Evolutionary conservation across 306 rosid genomes (phyloP), one percentile per base, ranked within the genome.

Genomic region (Carpinus fangiana): DNA sequence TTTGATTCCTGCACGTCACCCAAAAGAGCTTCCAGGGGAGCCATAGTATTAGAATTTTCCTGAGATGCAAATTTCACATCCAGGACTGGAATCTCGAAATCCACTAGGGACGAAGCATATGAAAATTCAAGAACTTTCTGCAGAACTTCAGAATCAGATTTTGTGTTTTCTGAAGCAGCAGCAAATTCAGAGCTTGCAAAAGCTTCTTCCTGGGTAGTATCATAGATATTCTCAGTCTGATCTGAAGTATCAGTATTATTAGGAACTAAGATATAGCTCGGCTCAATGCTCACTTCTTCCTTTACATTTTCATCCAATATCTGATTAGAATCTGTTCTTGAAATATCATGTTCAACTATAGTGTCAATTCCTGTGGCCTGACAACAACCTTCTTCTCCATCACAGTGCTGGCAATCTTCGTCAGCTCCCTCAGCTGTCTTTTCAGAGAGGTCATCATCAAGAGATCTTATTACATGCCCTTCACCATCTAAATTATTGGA

Each of bases 51-150:
- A 16, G 73, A 75, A 73, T 73, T 78, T 20, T 54, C 84, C 73
- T 74, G 81, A 62, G 96, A 82, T 67, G 70, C 59, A 70, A 96
- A 93, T 77, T 87, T 82, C 68, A 93, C 98, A 82, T 95, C 97
- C 89, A 91, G 78, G 41, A 96, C 84, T 61, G 96, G 84, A 78
- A 59, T 73, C 48, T 89, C 82, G 51, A 91, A 96, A 86, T 96
- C 86, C 69, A 93, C 88, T 73, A 45, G 65, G 5, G 90, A 78
- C 56, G 88, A 78, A 31, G 89, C 70, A n/a, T 56, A 75, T 43
- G 91, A 80, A 88, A 86, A 78, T 76, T 86, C 94, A 72, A 91
- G 90, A 77, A 89, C 86, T 65, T 87, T 89, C 83, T 70, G 84
- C 77, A 95, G 79, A 50, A 84, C 79, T 80, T 90, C 89, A 69